Conservation (phyloP, 306 rosid genomes). For the Quercus variabilis region DNA sequence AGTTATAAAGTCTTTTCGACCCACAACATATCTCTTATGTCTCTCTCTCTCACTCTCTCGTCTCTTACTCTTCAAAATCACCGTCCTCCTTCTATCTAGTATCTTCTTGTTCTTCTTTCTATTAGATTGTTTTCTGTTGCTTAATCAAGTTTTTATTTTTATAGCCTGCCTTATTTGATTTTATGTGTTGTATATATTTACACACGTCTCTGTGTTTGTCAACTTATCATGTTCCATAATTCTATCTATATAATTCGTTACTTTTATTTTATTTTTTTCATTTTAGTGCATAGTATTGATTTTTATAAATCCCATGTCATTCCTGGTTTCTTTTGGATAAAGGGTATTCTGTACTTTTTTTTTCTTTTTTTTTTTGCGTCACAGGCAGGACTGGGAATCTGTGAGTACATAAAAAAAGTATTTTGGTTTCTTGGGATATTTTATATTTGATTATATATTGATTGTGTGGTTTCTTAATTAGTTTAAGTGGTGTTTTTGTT, state of each 20-base stretch:
- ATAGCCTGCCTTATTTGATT: neutral
- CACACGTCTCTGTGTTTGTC: neutral
- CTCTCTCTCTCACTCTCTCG: neutral
- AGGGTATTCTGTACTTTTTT: neutral
- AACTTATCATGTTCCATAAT: neutral
- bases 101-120: neutral
- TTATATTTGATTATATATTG: neutral
- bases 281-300: neutral
- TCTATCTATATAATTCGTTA: neutral
- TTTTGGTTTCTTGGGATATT: too few species aligned
- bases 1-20: neutral
- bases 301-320: neutral
- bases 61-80: neutral
- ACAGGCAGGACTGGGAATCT: too few species aligned
- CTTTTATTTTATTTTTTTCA: neutral
- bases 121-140: neutral
- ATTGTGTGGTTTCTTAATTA: neutral
- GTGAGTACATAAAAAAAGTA: too few species aligned
- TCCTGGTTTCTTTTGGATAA: neutral
- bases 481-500: neutral
- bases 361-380: neutral
- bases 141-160: neutral
- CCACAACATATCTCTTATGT: neutral
- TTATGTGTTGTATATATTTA: neutral
- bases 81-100: neutral